Base-by-base conservation (phyloP, 2,329 filamentous ascomycete species). In the Penicillium palitans region DNA sequence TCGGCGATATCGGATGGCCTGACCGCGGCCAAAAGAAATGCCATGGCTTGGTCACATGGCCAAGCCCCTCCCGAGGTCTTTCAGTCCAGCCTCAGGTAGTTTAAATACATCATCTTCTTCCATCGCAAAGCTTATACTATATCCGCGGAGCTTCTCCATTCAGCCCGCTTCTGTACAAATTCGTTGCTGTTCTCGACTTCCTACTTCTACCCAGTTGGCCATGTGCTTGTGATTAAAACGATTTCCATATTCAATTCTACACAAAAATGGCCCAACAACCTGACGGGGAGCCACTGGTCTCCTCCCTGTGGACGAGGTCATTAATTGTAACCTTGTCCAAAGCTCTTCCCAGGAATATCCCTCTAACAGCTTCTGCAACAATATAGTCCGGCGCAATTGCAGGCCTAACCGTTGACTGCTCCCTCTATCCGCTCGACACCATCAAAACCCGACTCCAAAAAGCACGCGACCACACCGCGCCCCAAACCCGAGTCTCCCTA, bases 371-470 rank as follows among this genome's bases (percentile, higher is more conserved):
- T 61, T 61, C 21, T 35, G 12, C 35, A n/a, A 19, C 24, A 24
- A n/a, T 53, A 35, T 69, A 89, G 82, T 91, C 95, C 67, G 95
- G 95, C 75, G 95, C 88, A 71, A 81, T 97, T 66, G 95, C 95
- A 66, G 95, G 95, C 72, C 95, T 95, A 48, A 96, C 93, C 15
- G 95, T 98, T 76, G 95, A 99, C 84, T 88, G 96, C 70, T 92
- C 92, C 56, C 90, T 99, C 72, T 99, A 90, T 81, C 95, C 95
- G 0, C 91, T 99, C 82, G 96, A 99, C 84, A 99, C 95, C 0
- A 88, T 99, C 73, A 99, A 99, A 80, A 99, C 96, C 44, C 92
- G 95, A 17, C 90, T 99, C 7, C 95, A 99, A 61, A 77, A 76
- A 63, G 74, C 73, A 58, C 70, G 74, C 57, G 70, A 80, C 91